These are phyloP conservation scores for Aureoboletus auriporus DNA, from an alignment of 768 basidiomycete species.

Conservation along the genomic window DNA sequence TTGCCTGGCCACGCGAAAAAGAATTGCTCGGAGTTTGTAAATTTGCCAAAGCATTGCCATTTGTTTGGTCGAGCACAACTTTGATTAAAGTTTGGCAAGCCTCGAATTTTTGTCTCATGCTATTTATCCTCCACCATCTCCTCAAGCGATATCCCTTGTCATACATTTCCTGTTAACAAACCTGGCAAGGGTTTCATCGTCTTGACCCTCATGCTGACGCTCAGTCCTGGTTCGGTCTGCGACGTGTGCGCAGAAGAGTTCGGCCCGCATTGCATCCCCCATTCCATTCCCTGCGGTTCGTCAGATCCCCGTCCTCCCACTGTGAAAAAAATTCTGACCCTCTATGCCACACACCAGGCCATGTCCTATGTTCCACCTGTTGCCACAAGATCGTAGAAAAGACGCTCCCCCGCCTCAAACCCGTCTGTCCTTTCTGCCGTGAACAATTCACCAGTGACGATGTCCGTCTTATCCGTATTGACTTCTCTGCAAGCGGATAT, in stretches of 20 bases:
- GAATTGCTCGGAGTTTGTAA: no score
- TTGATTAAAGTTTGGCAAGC: constrained; percentile 28
- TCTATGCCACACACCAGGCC: constrained; percentile 43
- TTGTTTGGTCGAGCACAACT: constrained; percentile 30
- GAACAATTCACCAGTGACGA: constrained; percentile 64
- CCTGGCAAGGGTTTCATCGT: constrained; percentile 37
- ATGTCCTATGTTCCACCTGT: constrained; percentile 75
- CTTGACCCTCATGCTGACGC: constrained; percentile 67
- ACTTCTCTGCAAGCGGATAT: constrained; percentile 67
- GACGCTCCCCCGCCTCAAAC: constrained; percentile 63
- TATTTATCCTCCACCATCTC: constrained; percentile 47
- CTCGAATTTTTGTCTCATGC: constrained; percentile 36
- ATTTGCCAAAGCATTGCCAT: constrained; percentile 9
- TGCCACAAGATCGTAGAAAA: constrained; percentile 81
- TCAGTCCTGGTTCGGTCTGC: constrained; percentile 78
- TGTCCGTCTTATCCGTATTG: constrained; percentile 75
- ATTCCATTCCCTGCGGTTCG: constrained; percentile 78
- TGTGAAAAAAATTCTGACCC: constrained; percentile 22
- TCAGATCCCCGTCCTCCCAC: constrained; percentile 11
- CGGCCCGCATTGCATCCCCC: constrained; percentile 67
- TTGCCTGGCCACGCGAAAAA: neutral
- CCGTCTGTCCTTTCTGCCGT: constrained; percentile 83
- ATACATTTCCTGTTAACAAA: constrained; percentile 36
- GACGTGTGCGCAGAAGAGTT: constrained; percentile 90
- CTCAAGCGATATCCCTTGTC: constrained; percentile 43